Percentiles rank a stretch among this genome's conserved stretches.
Conservation (phyloP, 495 filamentous ascomycete species). For the Xylaria bambusicola region DNA sequence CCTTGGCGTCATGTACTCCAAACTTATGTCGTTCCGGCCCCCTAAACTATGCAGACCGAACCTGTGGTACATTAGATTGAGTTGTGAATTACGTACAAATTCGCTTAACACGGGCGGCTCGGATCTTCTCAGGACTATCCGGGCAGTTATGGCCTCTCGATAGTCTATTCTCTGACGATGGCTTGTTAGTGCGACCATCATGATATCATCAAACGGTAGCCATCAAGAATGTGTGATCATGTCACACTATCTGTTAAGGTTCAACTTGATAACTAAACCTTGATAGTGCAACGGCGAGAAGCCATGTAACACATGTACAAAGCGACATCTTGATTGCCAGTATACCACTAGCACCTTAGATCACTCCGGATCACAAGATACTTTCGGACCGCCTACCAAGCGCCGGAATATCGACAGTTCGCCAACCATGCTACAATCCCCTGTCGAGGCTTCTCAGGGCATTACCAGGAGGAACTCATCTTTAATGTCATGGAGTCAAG, state of each 20-base stretch:
- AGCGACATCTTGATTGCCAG: conserved; percentile 55
- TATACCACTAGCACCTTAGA: conserved; percentile 45
- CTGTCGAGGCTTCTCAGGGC: conserved; percentile 19
- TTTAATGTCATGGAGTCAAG: conserved; percentile 27
- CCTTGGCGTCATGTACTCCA: no score
- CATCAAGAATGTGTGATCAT: conserved; percentile 8
- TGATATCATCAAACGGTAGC: no score
- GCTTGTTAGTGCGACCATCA: no score
- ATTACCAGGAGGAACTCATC: conserved; percentile 20
- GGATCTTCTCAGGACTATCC: background rate
- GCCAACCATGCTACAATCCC: conserved; percentile 30
- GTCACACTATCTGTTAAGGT: background rate
- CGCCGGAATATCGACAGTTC: conserved; percentile 45
- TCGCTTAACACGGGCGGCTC: background rate
- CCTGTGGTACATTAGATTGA: background rate
- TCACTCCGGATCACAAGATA: conserved; percentile 36
- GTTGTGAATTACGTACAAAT: background rate
- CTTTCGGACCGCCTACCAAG: conserved; percentile 46
- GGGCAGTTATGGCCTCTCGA: no score
- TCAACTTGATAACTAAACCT: background rate
- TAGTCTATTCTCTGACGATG: no score
- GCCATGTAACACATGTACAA: conserved; percentile 68
- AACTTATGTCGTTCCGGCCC: no score
- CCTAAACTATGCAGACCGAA: no score
- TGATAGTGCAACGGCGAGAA: conserved; percentile 67